A percentile compares a stretch with the other conserved stretches of the same genome.
Evolutionary conservation across 208 protist species (phyloP).

Genomic region (Acanthamoeba castellanii): DNA sequence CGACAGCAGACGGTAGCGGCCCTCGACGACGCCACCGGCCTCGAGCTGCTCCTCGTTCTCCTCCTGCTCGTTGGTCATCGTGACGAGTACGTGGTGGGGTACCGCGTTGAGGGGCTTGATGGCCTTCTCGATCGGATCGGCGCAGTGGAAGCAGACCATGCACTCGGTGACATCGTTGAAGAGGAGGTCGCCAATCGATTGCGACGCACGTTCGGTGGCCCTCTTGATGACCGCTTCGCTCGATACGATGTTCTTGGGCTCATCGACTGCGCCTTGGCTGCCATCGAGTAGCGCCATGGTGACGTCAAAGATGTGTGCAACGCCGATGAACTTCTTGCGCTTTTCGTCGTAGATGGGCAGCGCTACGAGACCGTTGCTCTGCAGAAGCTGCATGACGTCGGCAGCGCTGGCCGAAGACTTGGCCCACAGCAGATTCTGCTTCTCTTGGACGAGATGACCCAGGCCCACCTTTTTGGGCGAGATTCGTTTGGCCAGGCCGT

Average conservation of each 20-base stretch:
- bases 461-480: not conserved
- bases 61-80: not conserved
- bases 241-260: not conserved
- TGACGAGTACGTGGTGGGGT: conserved; percentile 8
- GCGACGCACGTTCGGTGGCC: not conserved
- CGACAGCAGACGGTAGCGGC: conserved; percentile 51
- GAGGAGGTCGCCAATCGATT: not conserved
- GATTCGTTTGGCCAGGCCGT: not conserved
- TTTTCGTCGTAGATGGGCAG: not conserved
- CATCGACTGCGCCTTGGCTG: not conserved
- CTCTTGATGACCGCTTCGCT: not conserved
- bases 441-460: conserved; percentile 4
- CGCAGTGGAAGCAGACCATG: conserved; percentile 45
- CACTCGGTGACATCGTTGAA: conserved; percentile 29
- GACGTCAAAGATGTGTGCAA: conserved; percentile 10
- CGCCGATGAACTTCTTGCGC: not conserved
- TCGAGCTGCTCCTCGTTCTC: not conserved
- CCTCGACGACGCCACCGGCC: conserved; percentile 2
- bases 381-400: conserved; percentile 56
- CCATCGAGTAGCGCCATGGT: conserved; percentile 11
- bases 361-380: not conserved
- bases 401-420: conserved; percentile 16
- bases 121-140: conserved; percentile 15
- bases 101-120: conserved; percentile 7
- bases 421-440: conserved; percentile 26